These are phyloP conservation scores for Dendrobium officinale DNA, from an alignment of 106 monocot genomes.

Conservation along the genomic window DNA sequence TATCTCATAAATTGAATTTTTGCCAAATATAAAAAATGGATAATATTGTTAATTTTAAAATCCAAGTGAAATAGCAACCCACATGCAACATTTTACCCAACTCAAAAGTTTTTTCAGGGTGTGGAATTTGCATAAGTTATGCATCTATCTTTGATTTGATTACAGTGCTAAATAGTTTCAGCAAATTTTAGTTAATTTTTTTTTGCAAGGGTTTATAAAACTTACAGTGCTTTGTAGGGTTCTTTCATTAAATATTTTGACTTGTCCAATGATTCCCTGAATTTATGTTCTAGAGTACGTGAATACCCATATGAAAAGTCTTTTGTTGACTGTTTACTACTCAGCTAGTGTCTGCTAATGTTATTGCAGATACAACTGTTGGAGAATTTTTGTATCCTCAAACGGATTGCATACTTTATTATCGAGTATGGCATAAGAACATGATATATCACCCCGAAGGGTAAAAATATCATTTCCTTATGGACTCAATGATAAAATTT, in stretches of 20 bases:
- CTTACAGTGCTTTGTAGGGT: background rate
- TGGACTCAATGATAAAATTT: no score
- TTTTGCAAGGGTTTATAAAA: background rate
- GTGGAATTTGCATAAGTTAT: background rate
- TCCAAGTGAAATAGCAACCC: background rate
- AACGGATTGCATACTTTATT: no score
- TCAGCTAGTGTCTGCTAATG: background rate
- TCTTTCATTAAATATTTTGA: background rate
- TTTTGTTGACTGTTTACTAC: background rate
- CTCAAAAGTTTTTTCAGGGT: background rate
- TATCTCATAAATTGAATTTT: background rate
- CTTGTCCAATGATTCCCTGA: background rate
- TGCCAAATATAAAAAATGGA: background rate
- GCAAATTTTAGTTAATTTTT: background rate
- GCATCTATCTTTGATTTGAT: background rate
- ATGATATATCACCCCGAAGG: no score
- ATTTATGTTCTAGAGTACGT: background rate
- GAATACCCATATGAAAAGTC: background rate
- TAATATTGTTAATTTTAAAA: background rate
- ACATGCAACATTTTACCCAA: background rate
- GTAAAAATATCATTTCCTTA: no score
- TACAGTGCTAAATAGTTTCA: background rate
- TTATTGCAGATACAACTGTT: no score
- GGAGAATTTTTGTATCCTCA: no score
- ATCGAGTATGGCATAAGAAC: no score